Percentiles rank a stretch among this genome's conserved stretches.
Evolutionary conservation across 306 rosid species (phyloP).

Genomic region (Echinosophora koreensis): DNA sequence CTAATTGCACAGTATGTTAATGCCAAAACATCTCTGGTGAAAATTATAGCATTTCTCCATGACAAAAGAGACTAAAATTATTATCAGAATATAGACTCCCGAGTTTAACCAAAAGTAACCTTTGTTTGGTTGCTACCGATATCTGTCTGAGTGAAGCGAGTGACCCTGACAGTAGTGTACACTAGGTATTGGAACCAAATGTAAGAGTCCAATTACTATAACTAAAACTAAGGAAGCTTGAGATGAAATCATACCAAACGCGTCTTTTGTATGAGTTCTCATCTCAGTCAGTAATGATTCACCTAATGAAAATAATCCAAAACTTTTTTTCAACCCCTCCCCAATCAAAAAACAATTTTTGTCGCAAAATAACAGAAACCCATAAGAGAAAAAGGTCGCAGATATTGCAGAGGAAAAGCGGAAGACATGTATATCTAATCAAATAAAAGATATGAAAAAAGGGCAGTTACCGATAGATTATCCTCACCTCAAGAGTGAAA

Average conservation of each 20-base stretch:
- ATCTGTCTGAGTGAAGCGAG: neutral
- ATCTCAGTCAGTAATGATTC: neutral
- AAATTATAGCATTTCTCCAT: neutral
- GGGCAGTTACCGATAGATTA: constrained; percentile 29
- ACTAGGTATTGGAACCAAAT: neutral
- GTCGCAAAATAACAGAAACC: neutral
- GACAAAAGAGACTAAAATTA: neutral
- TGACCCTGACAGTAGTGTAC: neutral
- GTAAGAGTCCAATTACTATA: neutral
- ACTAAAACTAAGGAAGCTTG: neutral
- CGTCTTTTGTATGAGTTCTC: neutral
- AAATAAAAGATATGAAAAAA: neutral
- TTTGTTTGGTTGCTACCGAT: neutral
- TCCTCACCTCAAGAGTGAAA: neutral
- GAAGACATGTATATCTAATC: neutral
- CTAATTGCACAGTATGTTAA: neutral
- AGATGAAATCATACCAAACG: neutral
- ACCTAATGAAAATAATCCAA: neutral
- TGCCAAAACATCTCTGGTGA: neutral
- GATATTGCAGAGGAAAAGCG: neutral
- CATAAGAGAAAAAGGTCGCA: neutral
- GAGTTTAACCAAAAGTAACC: neutral
- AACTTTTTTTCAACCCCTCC: neutral
- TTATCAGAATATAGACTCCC: neutral
- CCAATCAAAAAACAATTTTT: neutral